phyloP scores from a whole-genome alignment of 345 rosid species.

The Combretum micranthum region DNA sequence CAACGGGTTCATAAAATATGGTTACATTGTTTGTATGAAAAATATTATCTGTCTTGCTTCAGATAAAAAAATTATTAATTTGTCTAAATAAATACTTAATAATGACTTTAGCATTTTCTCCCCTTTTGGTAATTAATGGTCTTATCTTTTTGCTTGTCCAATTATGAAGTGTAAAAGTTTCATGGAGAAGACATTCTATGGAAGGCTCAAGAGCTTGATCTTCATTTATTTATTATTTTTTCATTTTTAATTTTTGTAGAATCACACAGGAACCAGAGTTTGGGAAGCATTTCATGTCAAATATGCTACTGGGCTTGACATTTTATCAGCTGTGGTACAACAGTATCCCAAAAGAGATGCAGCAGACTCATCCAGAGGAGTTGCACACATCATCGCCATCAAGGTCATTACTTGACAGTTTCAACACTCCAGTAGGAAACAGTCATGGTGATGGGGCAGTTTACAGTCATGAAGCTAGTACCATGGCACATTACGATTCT shows the following conservation, averaged over 20 bases:
- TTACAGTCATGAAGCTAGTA: conserved; percentile 23
- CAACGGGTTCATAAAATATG: not conserved
- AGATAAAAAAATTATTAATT: too few species aligned
- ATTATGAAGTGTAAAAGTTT: too few species aligned
- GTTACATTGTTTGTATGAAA: not conserved
- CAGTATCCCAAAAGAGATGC: conserved; percentile 33
- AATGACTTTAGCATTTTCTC: too few species aligned
- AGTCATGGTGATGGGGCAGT: conserved; percentile 21
- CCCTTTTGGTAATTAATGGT: not conserved
- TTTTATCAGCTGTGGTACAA: conserved; percentile 55
- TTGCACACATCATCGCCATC: conserved; percentile 14
- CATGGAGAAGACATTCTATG: not conserved
- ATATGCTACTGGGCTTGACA: conserved; percentile 53
- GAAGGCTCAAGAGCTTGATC: not conserved
- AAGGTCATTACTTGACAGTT: conserved; percentile 23
- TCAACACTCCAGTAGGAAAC: conserved; percentile 15
- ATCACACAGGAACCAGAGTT: conserved; percentile 42
- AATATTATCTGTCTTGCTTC: too few species aligned
- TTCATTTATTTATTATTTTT: not conserved
- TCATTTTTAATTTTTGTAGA: conserved; percentile 27
- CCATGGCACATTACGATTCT: conserved; percentile 30
- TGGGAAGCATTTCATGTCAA: conserved; percentile 39
- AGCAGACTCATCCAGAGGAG: conserved; percentile 25
- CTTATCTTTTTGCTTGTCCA: too few species aligned
- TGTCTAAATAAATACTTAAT: too few species aligned